Base-by-base conservation (phyloP, 129 eudicot genomes). In the Saposhnikovia divaricata region DNA sequence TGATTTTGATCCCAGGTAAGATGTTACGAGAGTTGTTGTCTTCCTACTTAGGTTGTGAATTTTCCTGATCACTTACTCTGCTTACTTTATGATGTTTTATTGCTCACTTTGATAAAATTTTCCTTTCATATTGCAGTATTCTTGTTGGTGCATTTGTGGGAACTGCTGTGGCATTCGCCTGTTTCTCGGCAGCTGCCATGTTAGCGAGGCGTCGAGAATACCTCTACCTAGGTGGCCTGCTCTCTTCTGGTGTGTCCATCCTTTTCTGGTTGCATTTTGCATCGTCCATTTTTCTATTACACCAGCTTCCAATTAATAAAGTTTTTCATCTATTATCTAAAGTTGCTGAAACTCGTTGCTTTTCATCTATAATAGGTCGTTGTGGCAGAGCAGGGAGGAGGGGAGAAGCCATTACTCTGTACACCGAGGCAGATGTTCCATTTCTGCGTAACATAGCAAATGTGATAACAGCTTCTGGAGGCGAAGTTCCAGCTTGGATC, bases 251-350 rank as follows among this genome's bases (percentile, higher is more conserved):
- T 53, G 69, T 95, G 18, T 90, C 98, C 28, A 86, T 92, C 71
- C 98, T 95, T 61, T 83, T 95, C 85, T 95, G 98, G 98, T 74
- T 95, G 90, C 97, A 89, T 72, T 85, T 95, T 77, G 97, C 98
- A 21, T 90, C 97, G 53, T 87, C 92, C 61, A 81, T 95, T 78
- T 95, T 95, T 79, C 6, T 23, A 3, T 21, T 50, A 13, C 27
- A 2, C 46, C 76, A 23, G 27, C 14, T 39, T 40, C 13, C 44
- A 72, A 15, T 43, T 42, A 1, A n/a, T 72, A 2, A 31, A 8
- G 21, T 31, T 77, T 72, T 77, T 34, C 47, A 23, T 23, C 21
- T 40, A 4, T 63, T 37, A 14, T 72, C 10, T n/a, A 5, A 45
- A 73, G 37, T 43, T 45, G 9, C 55, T 74, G 13, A 13, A 46